Conservation (phyloP, 2,329 filamentous ascomycete species). For the Paecilomyces fulvus region DNA sequence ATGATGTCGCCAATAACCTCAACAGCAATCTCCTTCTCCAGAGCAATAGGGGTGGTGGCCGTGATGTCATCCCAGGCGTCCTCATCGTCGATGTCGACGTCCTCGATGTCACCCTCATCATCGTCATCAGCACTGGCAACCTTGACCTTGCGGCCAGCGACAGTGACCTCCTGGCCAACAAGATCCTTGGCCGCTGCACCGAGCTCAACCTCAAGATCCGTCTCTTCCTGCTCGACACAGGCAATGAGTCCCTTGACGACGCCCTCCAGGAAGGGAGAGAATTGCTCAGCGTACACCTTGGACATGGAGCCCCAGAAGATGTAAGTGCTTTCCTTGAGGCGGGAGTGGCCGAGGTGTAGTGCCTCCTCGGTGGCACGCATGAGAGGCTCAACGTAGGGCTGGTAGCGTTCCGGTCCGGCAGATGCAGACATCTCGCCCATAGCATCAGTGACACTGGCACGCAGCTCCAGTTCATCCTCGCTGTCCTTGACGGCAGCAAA, state of each 20-base stretch:
- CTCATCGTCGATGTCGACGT: slow-evolving; percentile 66
- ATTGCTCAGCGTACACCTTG: slow-evolving; percentile 75
- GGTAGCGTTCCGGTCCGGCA: slow-evolving; percentile 77
- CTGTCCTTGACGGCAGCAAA: slow-evolving; percentile 81
- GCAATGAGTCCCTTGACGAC: slow-evolving; percentile 57
- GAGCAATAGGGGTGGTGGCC: slow-evolving; percentile 77
- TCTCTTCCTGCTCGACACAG: slow-evolving; percentile 82
- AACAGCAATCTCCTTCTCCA: slow-evolving; percentile 95
- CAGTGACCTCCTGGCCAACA: slow-evolving; percentile 64
- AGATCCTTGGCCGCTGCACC: slow-evolving; percentile 67
- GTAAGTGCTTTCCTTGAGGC: slow-evolving; percentile 91
- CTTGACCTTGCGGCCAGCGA: slow-evolving; percentile 79
- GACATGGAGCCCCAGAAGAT: slow-evolving; percentile 93
- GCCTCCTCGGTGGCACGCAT: slow-evolving; percentile 92
- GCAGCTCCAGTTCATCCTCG: slow-evolving; percentile 81
- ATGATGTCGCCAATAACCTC: slow-evolving; percentile 93
- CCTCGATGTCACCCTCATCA: slow-evolving; percentile 52
- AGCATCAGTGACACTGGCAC: slow-evolving; percentile 82
- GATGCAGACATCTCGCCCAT: slow-evolving; percentile 88
- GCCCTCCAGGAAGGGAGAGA: slow-evolving; percentile 39
- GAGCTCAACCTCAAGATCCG: slow-evolving; percentile 67
- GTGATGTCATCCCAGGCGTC: slow-evolving; percentile 78
- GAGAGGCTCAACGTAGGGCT: slow-evolving; percentile 80
- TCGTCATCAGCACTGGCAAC: slow-evolving; percentile 58
- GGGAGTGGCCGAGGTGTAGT: slow-evolving; percentile 76